phyloP scores from a whole-genome alignment of 176 grass and related monocot species.

The Rhynchospora pubera region DNA sequence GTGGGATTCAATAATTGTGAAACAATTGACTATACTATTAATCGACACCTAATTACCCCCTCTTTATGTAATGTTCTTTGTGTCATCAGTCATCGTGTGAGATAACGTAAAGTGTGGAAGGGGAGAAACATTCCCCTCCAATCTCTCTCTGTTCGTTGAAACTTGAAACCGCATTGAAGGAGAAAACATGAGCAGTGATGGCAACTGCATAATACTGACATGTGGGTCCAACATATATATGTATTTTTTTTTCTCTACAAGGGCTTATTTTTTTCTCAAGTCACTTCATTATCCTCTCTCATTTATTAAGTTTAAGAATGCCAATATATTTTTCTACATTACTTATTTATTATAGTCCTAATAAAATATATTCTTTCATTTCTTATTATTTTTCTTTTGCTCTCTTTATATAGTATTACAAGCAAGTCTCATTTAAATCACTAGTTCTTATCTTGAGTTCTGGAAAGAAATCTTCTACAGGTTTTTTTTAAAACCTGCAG shows the following conservation, averaged over 20 bases:
- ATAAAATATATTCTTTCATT: background rate
- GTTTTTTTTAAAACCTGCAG: no score
- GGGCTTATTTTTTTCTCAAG: background rate
- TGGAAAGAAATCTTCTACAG: no score
- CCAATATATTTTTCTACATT: no score
- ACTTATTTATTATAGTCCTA: background rate
- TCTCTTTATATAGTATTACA: no score
- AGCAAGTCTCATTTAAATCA: background rate
- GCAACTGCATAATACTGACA: background rate
- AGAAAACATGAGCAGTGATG: background rate
- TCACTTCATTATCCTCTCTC: no score
- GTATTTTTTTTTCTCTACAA: no score
- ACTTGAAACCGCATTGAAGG: background rate
- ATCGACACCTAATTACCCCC: background rate
- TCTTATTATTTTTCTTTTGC: background rate
- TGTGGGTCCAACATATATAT: background rate
- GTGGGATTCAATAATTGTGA: background rate
- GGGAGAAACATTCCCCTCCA: constrained; percentile 15
- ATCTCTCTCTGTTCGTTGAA: background rate
- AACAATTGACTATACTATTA: background rate
- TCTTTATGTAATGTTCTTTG: background rate
- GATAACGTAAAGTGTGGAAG: background rate
- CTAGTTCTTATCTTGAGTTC: no score
- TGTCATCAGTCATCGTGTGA: no score
- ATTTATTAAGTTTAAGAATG: no score